phyloP scores from a whole-genome alignment of 257 asterid genomes.

The Galeopsis tetrahit region DNA sequence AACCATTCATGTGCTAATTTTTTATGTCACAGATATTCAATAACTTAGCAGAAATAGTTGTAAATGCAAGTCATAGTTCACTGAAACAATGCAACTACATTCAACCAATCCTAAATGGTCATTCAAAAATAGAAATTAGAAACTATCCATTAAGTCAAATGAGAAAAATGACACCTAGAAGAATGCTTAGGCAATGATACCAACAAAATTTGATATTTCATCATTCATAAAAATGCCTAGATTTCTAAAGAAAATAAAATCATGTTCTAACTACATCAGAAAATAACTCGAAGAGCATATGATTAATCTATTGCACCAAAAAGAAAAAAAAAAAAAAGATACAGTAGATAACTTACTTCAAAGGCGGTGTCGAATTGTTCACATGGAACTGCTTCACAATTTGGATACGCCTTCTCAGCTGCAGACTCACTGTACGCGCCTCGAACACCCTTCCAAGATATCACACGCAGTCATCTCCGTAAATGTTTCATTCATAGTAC shows the following conservation, averaged over 20 bases:
- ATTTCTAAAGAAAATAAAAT: constrained; percentile 1
- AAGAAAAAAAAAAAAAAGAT: background rate
- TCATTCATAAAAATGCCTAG: background rate
- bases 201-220: background rate
- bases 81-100: background rate
- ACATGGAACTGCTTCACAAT: constrained; percentile 96
- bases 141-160: background rate
- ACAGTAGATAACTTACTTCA: constrained; percentile 56
- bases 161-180: background rate
- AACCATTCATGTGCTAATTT: constrained; percentile 1
- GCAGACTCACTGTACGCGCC: constrained; percentile 98
- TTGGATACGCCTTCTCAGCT: constrained; percentile 96
- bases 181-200: constrained; percentile 6
- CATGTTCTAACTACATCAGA: constrained; percentile 9
- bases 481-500: constrained; percentile 18
- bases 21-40: constrained; percentile 1
- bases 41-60: background rate
- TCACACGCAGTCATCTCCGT: background rate
- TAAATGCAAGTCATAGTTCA: constrained; percentile 3
- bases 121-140: background rate
- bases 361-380: constrained; percentile 97
- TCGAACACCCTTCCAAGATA: constrained; percentile 69
- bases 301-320: background rate
- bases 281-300: background rate
- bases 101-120: constrained; percentile 13